Conservation (phyloP, 148 eudicot genomes). For the Chenopodium formosanum region DNA sequence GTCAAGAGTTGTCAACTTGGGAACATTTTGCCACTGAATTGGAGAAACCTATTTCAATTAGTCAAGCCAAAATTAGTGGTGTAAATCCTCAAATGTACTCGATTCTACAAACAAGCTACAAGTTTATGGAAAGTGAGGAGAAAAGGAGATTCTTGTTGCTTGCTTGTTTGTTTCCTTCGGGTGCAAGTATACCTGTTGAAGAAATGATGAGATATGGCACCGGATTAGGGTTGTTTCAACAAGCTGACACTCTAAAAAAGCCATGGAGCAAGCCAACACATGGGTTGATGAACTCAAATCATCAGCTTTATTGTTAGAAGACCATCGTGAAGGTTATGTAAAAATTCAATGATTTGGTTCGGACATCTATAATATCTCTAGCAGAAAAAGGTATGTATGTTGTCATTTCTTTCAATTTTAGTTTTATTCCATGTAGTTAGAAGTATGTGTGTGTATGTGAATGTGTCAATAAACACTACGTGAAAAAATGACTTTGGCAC, state of each 20-base stretch:
- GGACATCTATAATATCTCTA: conserved; percentile 10
- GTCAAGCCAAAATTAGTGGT: neutral
- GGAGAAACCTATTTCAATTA: conserved; percentile 13
- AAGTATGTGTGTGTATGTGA: too few relatives aligned
- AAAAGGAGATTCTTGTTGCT: conserved; percentile 20
- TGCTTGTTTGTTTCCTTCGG: conserved; percentile 21
- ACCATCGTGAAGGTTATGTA: neutral
- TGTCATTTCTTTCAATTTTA: too few relatives aligned
- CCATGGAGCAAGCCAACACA: conserved; percentile 14
- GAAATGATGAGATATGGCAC: conserved; percentile 26
- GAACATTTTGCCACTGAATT: neutral
- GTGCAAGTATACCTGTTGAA: neutral
- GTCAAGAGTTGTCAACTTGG: conserved; percentile 13
- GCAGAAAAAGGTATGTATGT: neutral
- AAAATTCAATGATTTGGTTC: conserved; percentile 29
- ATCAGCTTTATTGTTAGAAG: conserved; percentile 12
- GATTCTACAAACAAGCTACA: conserved; percentile 20
- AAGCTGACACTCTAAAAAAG: conserved; percentile 4
- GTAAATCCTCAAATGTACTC: conserved; percentile 1
- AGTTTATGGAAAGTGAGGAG: conserved; percentile 18
- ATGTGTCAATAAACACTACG: too few relatives aligned
- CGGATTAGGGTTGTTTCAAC: conserved; percentile 19
- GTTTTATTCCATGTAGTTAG: too few relatives aligned
- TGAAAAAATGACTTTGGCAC: too few relatives aligned
- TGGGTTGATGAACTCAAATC: conserved; percentile 23